Percentiles rank a stretch among this genome's conserved stretches.
phyloP scores from a whole-genome alignment of 768 basidiomycete species.

The Kockovaella imperatae region DNA sequence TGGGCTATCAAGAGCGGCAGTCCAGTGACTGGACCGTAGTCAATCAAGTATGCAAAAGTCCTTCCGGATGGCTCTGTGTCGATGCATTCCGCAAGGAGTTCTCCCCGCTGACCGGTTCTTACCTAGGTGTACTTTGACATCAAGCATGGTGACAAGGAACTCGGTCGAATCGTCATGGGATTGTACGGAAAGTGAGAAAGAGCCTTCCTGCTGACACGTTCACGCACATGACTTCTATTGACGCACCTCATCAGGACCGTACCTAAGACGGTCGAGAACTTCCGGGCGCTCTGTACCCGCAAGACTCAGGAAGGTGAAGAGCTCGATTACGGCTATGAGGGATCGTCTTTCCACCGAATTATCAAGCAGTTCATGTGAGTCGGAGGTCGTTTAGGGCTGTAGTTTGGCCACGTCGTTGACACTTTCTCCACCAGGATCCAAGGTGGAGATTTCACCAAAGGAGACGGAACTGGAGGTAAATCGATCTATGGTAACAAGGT shows the following conservation, averaged over 20 bases:
- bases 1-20: not conserved
- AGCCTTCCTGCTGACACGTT: not conserved
- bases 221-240: not conserved
- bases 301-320: conserved; percentile 67
- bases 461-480: conserved; percentile 46
- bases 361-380: conserved; percentile 80
- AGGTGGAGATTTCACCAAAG: conserved; percentile 82
- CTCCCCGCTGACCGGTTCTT: not conserved
- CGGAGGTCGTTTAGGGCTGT: not conserved
- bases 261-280: conserved; percentile 92
- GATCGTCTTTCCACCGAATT: conserved; percentile 91
- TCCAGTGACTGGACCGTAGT: too few species aligned
- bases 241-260: conserved; percentile 62
- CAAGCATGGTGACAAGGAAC: conserved; percentile 74
- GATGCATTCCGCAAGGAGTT: conserved; percentile 1
- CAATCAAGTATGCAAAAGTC: too few species aligned
- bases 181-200: conserved; percentile 73
- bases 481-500: conserved; percentile 45
- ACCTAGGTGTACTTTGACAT: conserved; percentile 77
- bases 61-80: too few species aligned
- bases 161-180: conserved; percentile 82
- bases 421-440: conserved; percentile 57
- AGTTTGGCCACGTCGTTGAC: not conserved
- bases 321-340: conserved; percentile 85
- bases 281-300: conserved; percentile 84